Conservation (phyloP, 768 basidiomycete species). For the Sporobolomyces pararoseus region DNA sequence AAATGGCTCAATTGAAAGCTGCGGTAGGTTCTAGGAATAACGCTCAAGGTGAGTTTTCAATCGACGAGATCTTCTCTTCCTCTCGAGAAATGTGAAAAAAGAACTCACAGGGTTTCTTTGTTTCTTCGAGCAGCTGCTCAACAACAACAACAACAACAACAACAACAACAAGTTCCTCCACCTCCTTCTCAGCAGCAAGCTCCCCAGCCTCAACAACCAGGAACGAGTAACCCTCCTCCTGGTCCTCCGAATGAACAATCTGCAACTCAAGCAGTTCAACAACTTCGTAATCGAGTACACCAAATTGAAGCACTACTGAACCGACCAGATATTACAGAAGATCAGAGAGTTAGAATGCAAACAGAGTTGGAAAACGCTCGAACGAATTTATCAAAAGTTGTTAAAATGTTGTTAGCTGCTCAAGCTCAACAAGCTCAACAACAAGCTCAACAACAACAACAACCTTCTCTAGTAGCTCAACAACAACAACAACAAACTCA, state of each 20-base stretch:
- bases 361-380: conserved; percentile 34
- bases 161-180: conserved; percentile 2
- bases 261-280: conserved; percentile 34
- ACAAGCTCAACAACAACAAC: conserved; percentile 3
- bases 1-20: conserved; percentile 34
- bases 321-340: conserved; percentile 33
- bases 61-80: no score
- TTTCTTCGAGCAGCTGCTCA: no score
- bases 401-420: conserved; percentile 37
- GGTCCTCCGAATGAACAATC: conserved; percentile 1
- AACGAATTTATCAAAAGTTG: conserved; percentile 32
- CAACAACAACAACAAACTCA: background rate
- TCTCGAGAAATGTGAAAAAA: no score
- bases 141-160: conserved; percentile 16
- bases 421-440: conserved; percentile 15
- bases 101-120: no score
- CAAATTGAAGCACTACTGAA: conserved; percentile 35
- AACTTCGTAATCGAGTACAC: conserved; percentile 32
- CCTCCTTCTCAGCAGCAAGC: conserved; percentile 3
- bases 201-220: background rate
- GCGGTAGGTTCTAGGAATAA: conserved; percentile 30
- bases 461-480: background rate
- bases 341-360: conserved; percentile 38
- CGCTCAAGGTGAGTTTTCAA: conserved; percentile 11
- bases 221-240: background rate